Base-by-base conservation (phyloP, 2,329 filamentous ascomycete species). In the Scedosporium minutisporum region DNA sequence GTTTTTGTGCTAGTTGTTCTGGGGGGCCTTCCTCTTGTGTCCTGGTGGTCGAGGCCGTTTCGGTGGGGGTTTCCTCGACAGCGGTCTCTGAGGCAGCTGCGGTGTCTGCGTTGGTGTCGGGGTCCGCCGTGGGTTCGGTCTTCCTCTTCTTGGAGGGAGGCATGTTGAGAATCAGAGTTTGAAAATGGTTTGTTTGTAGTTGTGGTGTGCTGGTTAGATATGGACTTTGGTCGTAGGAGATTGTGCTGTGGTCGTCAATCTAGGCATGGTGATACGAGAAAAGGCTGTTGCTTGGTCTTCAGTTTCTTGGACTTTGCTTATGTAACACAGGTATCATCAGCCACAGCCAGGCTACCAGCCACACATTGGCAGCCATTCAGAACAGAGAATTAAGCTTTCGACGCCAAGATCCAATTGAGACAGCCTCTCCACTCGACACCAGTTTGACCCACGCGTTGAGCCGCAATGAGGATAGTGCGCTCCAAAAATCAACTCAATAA, bases 61-160 rank as follows among this genome's bases (percentile, higher is more conserved):
- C 51, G 62, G 21, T 46, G 27, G 44, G 21, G n/a, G 25, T 41
- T 9, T 42, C 51, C 21, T 51, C n/a, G 14, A 51, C n/a, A 3
- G 18, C 10, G 14, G 59, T 18, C 38, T 61, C 21, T 25, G 65
- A 25, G 38, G 70, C 57, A 61, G 67, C 60, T 41, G 44, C 61
- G 21, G 57, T 21, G 16, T 65, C 61, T 29, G 62, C 21, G 55
- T 65, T 25, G 33, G 53, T 14, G 6, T 18, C 25, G 23, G 38
- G 9, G 16, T 27, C 33, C 10, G 16, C 23, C 33, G 14, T 23
- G 12, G 38, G 3, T 42, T 58, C 27, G 3, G 60, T 61, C 60
- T 57, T 61, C 55, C 60, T 61, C 48, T 57, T 61, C 33, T 61
- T 61, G 4, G 60, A 46, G 7, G 60, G 60, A 38, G 48, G 60